These are phyloP conservation scores for Symbiodinium pilosum DNA, from an alignment of 73 alveolate species.

Conservation along the genomic window DNA sequence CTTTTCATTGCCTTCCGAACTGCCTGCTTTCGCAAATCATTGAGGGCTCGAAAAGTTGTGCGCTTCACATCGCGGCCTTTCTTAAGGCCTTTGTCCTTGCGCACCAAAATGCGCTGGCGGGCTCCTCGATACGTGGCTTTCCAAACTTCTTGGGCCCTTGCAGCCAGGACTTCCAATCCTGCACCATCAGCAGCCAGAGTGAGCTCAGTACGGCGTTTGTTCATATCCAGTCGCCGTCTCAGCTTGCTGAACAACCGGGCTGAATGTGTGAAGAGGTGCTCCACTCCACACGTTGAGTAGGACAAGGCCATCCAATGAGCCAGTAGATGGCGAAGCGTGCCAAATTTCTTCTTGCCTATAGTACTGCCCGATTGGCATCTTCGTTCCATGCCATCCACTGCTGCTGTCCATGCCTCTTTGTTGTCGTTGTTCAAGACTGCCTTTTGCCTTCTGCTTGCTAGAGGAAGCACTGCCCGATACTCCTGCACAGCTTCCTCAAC, in stretches of 20 bases:
- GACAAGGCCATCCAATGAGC: background rate
- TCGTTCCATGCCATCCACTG: background rate
- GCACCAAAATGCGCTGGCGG: background rate
- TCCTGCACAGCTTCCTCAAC: background rate
- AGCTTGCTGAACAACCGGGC: background rate
- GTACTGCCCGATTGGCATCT: no score
- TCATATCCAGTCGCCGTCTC: background rate
- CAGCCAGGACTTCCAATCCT: background rate
- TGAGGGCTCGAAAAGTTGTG: background rate
- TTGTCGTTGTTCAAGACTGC: background rate
- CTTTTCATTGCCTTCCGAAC: background rate
- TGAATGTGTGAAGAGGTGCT: background rate
- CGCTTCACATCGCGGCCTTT: background rate
- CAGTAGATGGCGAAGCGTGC: background rate
- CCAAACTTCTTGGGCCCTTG: background rate
- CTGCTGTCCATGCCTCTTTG: background rate
- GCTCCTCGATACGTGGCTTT: background rate
- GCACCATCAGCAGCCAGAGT: background rate
- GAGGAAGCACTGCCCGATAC: background rate
- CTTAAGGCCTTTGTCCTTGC: slow-evolving; percentile 1
- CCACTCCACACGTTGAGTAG: background rate
- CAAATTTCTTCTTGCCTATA: background rate
- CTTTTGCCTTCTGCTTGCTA: background rate
- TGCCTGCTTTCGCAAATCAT: background rate
- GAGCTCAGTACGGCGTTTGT: background rate